Conservation (phyloP, 108 stramenopile species). For the Cyclotella kingstonii region DNA sequence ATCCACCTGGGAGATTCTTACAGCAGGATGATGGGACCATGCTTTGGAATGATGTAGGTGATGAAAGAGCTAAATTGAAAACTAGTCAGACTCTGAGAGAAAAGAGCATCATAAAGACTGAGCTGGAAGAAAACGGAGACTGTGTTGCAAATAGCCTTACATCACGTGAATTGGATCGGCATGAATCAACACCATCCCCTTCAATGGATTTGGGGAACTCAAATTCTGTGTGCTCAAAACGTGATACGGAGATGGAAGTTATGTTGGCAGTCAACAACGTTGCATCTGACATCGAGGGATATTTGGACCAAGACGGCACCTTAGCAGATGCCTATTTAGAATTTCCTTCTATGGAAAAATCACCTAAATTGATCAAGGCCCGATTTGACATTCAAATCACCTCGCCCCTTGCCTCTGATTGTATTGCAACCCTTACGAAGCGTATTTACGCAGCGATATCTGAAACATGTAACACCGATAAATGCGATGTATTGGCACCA, state of each 20-base stretch:
- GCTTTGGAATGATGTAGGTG: conserved; percentile 58
- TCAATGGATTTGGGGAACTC: no score
- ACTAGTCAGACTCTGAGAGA: conserved; percentile 54
- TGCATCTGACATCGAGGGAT: not conserved
- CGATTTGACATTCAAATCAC: not conserved
- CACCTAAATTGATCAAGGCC: not conserved
- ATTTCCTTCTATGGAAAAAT: not conserved
- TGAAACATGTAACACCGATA: not conserved
- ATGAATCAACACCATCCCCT: no score
- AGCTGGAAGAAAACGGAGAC: not conserved
- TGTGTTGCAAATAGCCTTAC: not conserved
- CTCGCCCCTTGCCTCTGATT: not conserved
- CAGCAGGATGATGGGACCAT: conserved; percentile 18
- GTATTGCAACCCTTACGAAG: not conserved
- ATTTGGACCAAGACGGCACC: not conserved
- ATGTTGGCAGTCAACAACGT: not conserved
- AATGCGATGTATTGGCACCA: not conserved
- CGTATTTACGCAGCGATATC: not conserved
- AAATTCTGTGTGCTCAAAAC: not conserved
- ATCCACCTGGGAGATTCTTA: conserved; percentile 25
- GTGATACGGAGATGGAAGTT: not conserved
- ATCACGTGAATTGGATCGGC: no score
- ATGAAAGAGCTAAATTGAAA: conserved; percentile 47
- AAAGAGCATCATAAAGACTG: not conserved
- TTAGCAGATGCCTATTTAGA: not conserved